Percentiles rank a stretch among this genome's conserved stretches.
Evolutionary conservation across 1,284 basidiomycete genomes (phyloP).

Genomic region (Tetrapyrgos nigripes): DNA sequence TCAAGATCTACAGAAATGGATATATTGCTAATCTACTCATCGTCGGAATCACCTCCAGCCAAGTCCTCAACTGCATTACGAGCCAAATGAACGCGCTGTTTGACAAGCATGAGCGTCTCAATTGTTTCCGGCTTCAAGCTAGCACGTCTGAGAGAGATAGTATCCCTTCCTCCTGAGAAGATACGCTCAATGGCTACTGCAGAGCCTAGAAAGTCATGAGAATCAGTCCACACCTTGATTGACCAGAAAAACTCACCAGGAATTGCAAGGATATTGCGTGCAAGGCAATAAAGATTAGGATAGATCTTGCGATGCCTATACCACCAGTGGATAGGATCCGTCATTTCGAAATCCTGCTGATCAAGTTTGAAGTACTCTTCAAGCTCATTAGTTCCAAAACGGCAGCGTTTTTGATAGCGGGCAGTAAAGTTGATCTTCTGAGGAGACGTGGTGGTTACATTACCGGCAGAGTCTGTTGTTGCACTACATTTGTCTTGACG

Average conservation of each 20-base stretch:
- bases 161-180: too few species aligned
- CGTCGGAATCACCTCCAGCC: not conserved
- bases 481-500: too few species aligned
- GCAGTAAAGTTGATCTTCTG: slow-evolving; percentile 4
- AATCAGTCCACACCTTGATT: too few species aligned
- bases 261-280: slow-evolving; percentile 17
- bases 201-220: slow-evolving; percentile 25
- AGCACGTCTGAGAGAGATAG: slow-evolving; percentile 20
- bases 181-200: slow-evolving; percentile 31
- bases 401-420: not conserved
- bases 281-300: slow-evolving; percentile 9
- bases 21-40: too few species aligned
- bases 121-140: slow-evolving; percentile 28
- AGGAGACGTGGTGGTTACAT: not conserved
- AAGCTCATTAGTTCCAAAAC: not conserved
- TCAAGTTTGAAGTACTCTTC: not conserved
- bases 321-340: not conserved
- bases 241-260: slow-evolving; percentile 3
- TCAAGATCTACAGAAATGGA: too few species aligned
- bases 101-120: slow-evolving; percentile 24
- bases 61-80: not conserved
- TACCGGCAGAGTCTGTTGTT: too few species aligned
- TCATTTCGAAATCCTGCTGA: not conserved
- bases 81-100: not conserved
- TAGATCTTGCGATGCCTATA: not conserved